phyloP scores from a whole-genome alignment of 139 green algal species.

The Eudorina sp. region DNA sequence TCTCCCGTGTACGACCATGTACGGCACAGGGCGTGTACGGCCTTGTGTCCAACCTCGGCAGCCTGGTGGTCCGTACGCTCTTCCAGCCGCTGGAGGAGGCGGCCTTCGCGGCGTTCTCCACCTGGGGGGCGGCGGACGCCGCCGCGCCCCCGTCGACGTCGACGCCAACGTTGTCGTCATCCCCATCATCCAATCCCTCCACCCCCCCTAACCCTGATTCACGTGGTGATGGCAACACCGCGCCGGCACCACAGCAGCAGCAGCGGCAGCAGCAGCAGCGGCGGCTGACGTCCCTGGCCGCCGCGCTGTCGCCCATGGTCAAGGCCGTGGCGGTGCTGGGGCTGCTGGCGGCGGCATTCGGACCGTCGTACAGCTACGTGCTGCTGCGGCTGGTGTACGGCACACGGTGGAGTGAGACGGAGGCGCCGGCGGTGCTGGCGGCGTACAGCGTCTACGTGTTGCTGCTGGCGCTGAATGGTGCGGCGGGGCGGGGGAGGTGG shows the following conservation, averaged over 20 bases:
- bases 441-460: conserved; percentile 86
- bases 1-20: background rate
- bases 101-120: conserved; percentile 87
- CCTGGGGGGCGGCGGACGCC: conserved; percentile 37
- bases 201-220: too few species aligned
- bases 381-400: conserved; percentile 84
- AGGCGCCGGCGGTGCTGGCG: conserved; percentile 79
- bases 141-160: too few species aligned
- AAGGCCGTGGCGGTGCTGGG: conserved; percentile 73
- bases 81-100: conserved; percentile 92
- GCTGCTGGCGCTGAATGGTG: conserved; percentile 82
- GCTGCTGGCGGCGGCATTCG: conserved; percentile 80
- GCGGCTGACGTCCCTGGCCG: conserved; percentile 48
- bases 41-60: conserved; percentile 88
- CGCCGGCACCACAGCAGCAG: too few species aligned
- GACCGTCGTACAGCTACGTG: conserved; percentile 81
- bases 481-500: too few species aligned
- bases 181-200: too few species aligned
- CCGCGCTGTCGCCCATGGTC: conserved; percentile 70
- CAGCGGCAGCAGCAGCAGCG: background rate
- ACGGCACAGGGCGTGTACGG: conserved; percentile 94
- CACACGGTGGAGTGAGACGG: conserved; percentile 75
- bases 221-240: too few species aligned
- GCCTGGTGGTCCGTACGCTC: conserved; percentile 86
- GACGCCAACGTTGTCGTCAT: too few species aligned